Evolutionary conservation across 352 stramenopile genomes (phyloP), one percentile per base, ranked within the genome.

Genomic region (Salisapilia sapeloensis): DNA sequence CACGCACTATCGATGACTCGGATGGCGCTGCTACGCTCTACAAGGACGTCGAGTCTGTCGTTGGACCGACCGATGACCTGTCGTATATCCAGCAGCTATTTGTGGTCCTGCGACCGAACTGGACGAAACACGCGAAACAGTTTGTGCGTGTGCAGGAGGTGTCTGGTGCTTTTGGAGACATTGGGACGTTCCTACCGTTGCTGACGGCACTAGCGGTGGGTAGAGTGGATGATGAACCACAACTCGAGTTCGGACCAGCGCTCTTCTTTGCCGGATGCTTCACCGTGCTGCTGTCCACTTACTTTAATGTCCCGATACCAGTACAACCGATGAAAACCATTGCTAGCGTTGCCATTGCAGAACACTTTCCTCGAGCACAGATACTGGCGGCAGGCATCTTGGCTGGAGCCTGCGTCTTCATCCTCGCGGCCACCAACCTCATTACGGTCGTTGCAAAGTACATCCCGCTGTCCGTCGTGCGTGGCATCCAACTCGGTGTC

Each of bases 241-340:
- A 84, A 40, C 90, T 97, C 42, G 61, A 75, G 35, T 79, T 95
- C 21, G 79, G 77, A 0, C 69, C 85, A 0, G 77, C 85, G 34
- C 55, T 97, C n/a, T 95, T 96, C 47, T 95, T 81, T 46, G 72
- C 83, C 1, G 89, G 89, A 0, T 36, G 92, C 7, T 86, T 79
- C 40, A 96, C 93, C 19, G 47, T 91, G 0, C 44, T 84, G 1
- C 74, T 90, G 9, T 80, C 82, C 17, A 60, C 71, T 17, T 52
- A 76, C 28, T 95, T 91, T 60, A 84, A 94, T 42, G 49, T 95
- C 20, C 89, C 89, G 27, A 96, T 97, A 54, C 83, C 78, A n/a
- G 76, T 97, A 14, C 89, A 97, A 50, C 89, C 89, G 10, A 97
- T 97, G 89, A 96, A 97, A 56, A 86, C 76, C 11, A 93, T 97